phyloP scores from a whole-genome alignment of 441 rosid genomes.

The Mallotus japonicus region DNA sequence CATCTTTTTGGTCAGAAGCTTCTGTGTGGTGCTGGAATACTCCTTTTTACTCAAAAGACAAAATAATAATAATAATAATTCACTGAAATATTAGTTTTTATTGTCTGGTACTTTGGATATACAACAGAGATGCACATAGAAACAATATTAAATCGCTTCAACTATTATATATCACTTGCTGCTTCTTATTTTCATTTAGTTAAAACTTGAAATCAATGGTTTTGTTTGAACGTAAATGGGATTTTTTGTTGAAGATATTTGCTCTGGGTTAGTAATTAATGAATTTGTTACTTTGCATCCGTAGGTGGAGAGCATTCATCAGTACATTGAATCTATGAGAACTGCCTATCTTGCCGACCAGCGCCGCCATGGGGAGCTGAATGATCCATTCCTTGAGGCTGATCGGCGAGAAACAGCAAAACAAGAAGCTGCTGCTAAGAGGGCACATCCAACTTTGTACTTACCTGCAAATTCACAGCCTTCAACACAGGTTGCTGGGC shows the following conservation, averaged over 20 bases:
- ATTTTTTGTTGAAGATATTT: slow-evolving; percentile 13
- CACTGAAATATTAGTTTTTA: too few relatives aligned
- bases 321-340: slow-evolving; percentile 89
- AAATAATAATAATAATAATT: neutral
- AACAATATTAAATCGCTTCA: neutral
- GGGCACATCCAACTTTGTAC: slow-evolving; percentile 95
- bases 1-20: slow-evolving; percentile 8
- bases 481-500: slow-evolving; percentile 71
- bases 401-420: slow-evolving; percentile 97
- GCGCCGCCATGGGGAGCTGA: slow-evolving; percentile 75
- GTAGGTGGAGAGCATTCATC: slow-evolving; percentile 94
- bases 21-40: neutral
- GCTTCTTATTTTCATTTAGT: neutral
- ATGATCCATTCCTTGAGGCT: slow-evolving; percentile 95
- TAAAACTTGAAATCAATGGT: neutral
- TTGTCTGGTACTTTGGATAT: too few relatives aligned
- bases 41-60: neutral
- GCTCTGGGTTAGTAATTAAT: neutral
- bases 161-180: neutral
- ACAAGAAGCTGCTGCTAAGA: slow-evolving; percentile 95
- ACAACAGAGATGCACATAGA: neutral
- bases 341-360: slow-evolving; percentile 89
- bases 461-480: slow-evolving; percentile 73
- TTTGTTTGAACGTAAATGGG: neutral
- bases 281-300: slow-evolving; percentile 10